Evolutionary conservation across 805 yeast genomes (phyloP).

Genomic region (Candida lessepsii): DNA sequence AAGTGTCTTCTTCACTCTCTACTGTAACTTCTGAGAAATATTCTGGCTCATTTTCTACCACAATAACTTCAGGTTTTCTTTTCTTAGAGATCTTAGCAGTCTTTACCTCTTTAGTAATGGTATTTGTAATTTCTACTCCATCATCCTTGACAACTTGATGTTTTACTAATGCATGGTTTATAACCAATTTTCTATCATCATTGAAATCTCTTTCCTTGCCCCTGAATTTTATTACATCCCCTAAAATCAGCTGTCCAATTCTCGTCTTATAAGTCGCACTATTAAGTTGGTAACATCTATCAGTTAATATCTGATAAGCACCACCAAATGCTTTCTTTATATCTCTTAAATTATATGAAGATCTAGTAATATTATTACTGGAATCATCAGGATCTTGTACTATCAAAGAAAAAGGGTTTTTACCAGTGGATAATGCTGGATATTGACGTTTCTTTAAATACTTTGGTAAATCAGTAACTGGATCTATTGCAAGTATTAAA

Average conservation of each 20-base stretch:
- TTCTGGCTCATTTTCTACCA: slow-evolving; percentile 21
- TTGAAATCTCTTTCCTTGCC: slow-evolving; percentile 76
- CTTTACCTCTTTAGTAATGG: neutral
- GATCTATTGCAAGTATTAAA: slow-evolving; percentile 65
- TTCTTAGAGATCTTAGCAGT: neutral
- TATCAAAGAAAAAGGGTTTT: slow-evolving; percentile 61
- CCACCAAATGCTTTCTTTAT: slow-evolving; percentile 86
- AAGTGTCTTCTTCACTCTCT: slow-evolving; percentile 35
- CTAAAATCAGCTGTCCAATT: slow-evolving; percentile 70
- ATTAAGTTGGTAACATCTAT: slow-evolving; percentile 73
- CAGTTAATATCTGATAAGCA: slow-evolving; percentile 74
- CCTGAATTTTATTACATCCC: slow-evolving; percentile 71
- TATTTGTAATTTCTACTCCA: neutral
- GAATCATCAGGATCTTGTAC: slow-evolving; percentile 89
- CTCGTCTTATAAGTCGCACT: slow-evolving; percentile 63
- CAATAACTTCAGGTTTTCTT: neutral
- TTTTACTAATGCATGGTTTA: slow-evolving; percentile 53
- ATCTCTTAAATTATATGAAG: slow-evolving; percentile 76
- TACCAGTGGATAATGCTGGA: slow-evolving; percentile 44
- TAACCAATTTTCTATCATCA: slow-evolving; percentile 65
- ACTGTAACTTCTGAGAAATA: slow-evolving; percentile 45
- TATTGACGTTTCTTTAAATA: slow-evolving; percentile 60
- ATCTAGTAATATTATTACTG: slow-evolving; percentile 79
- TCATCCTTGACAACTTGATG: slow-evolving; percentile 19
- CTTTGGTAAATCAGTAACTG: slow-evolving; percentile 50